phyloP scores from a whole-genome alignment of 2,329 filamentous ascomycete genomes.

The Zarea fungicola region DNA sequence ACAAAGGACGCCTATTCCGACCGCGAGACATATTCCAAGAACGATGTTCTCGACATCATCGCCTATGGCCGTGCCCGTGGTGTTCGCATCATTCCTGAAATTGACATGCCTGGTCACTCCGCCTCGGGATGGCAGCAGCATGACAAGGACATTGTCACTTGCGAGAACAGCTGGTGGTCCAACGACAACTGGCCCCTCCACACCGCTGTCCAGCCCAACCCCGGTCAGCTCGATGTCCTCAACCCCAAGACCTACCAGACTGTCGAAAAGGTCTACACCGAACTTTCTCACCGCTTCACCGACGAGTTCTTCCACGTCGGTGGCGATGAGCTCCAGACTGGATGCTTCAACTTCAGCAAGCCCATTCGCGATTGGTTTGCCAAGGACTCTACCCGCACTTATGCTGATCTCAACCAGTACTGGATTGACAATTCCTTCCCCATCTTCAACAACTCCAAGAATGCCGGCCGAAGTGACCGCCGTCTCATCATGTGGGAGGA shows the following conservation, averaged over 20 bases:
- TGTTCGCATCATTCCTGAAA: slow-evolving; percentile 55
- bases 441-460: slow-evolving; percentile 34
- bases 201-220: slow-evolving; percentile 51
- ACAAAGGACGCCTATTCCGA: slow-evolving; percentile 48
- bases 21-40: slow-evolving; percentile 40
- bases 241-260: slow-evolving; percentile 52
- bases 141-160: slow-evolving; percentile 51
- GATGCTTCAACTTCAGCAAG: slow-evolving; percentile 52
- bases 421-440: slow-evolving; percentile 49
- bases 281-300: slow-evolving; percentile 44
- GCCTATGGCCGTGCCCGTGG: slow-evolving; percentile 48
- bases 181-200: slow-evolving; percentile 51
- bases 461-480: slow-evolving; percentile 32
- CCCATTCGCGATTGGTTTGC: slow-evolving; percentile 45
- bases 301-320: slow-evolving; percentile 53
- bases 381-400: slow-evolving; percentile 39
- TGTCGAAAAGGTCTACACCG: slow-evolving; percentile 48
- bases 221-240: slow-evolving; percentile 51
- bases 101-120: slow-evolving; percentile 58
- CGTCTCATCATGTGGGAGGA: slow-evolving; percentile 56
- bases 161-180: slow-evolving; percentile 54
- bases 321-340: slow-evolving; percentile 46
- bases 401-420: slow-evolving; percentile 47
- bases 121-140: slow-evolving; percentile 51
- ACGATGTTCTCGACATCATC: slow-evolving; percentile 38